Base-by-base conservation (phyloP, 495 filamentous ascomycete species). In the Hypoxylon subgilvum region DNA sequence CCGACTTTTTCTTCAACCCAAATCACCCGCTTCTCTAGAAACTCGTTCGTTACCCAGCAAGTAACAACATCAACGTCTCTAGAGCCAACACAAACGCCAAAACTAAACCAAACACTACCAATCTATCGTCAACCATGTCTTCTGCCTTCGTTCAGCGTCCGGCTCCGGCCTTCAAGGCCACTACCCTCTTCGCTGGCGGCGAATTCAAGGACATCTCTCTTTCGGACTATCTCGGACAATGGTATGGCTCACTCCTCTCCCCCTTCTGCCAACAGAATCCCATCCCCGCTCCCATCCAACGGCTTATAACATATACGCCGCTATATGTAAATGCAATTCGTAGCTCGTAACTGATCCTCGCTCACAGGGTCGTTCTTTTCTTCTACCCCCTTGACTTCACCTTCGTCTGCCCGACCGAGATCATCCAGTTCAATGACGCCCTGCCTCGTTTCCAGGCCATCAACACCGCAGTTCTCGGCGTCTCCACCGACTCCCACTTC, bases 331-430 rank as follows among this genome's bases (percentile, higher is more conserved):
- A 8, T 34, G 9, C 16, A 19, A 21, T 31, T 13, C 16, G 13
- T 34, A n/a, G 9, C 31, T 19, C 21, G 4, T 13, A 46, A 13
- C 50, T 59, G 25, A 52, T 19, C 30, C 17, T 46, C 38, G 9
- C 22, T 23, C 17, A 41, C 9, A 68, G 67, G 61, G 67, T 72
- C 25, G 61, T 72, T 40, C 66, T 66, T 35, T 68, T 71, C 8
- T 64, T 67, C 57, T 65, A 71, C 56, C 68, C 65, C 25, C 45
- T 67, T 21, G 65, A 67, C 57, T 71, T 63, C 57, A 70, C 73
- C 31, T 80, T 85, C 68, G 76, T 81, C 57, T 84, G 83, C 72
- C 77, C 78, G 35, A 79, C 77, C 44, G 75, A 76, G 54, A 76
- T 77, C 63, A 75, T 74, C 59, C 75, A 78, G 62, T 78, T 74